Evolutionary conservation across 371 early-diverging fungal species (phyloP).

Genomic region (Mortierella sp.): DNA sequence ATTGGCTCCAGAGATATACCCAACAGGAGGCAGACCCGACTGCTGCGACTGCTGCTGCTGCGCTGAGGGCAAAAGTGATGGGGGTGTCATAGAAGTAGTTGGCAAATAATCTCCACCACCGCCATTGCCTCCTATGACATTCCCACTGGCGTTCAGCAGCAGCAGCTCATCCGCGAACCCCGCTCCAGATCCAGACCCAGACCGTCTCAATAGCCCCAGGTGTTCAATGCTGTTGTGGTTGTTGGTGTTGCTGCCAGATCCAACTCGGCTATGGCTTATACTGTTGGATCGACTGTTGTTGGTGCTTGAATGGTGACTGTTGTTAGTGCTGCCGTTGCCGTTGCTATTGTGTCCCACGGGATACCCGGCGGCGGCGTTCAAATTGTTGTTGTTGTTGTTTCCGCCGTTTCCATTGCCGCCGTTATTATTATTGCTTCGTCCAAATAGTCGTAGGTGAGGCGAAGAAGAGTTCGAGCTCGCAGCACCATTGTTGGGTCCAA

Average conservation of each 20-base stretch:
- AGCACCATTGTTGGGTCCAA: slow-evolving; percentile 15
- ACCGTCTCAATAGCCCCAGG: slow-evolving; percentile 25
- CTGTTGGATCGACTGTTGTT: slow-evolving; percentile 26
- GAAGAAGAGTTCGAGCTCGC: slow-evolving; percentile 28
- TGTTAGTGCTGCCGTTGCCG: slow-evolving; percentile 9
- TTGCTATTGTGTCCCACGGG: not conserved
- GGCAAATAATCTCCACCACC: slow-evolving; percentile 5
- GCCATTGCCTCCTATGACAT: not conserved
- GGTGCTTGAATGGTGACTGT: slow-evolving; percentile 17
- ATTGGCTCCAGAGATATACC: not conserved
- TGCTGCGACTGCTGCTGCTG: slow-evolving; percentile 5
- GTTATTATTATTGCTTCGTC: not conserved
- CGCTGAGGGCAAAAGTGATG: not conserved
- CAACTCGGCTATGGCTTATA: slow-evolving; percentile 35
- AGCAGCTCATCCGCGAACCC: slow-evolving; percentile 32
- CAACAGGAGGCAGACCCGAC: not conserved
- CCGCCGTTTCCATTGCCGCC: slow-evolving; percentile 8
- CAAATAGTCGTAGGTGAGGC: slow-evolving; percentile 43
- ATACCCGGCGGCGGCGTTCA: not conserved
- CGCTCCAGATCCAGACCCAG: slow-evolving; percentile 29
- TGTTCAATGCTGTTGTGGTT: slow-evolving; percentile 30
- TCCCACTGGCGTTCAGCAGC: not conserved
- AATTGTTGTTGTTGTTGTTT: slow-evolving; percentile 1
- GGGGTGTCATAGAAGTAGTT: slow-evolving; percentile 22
- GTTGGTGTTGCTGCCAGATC: slow-evolving; percentile 32